Evolutionary conservation across 2,329 filamentous ascomycete species (phyloP), one percentile per base, ranked within the genome.

Genomic region (Ophiocordyceps sinensis): DNA sequence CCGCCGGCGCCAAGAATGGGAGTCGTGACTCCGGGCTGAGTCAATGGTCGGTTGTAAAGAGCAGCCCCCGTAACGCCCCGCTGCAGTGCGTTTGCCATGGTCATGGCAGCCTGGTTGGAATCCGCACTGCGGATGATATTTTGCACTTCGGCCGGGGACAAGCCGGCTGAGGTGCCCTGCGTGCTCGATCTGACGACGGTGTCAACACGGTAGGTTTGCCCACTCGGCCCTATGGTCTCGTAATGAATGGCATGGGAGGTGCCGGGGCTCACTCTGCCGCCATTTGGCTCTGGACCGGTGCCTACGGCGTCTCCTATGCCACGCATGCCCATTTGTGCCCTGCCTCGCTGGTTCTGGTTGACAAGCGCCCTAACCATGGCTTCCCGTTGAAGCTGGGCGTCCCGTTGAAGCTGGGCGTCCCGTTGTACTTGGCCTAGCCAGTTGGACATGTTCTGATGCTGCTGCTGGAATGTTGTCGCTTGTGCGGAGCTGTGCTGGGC

Each of bases 11-110:
- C 55, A 40, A 61, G 53, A 13, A 60, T 51, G 3, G 68, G 62
- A 6, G 63, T 63, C 2, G 66, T 67, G 23, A 66, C 61, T 13
- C 65, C 67, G 14, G 65, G 62, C 31, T 61, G 61, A 7, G 48
- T 49, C 39, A 58, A 38, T 5, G 53, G 44, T 2, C 60, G 56
- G n/a, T 44, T 52, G 38, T 60, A 55, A 39, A 69, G 50, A 5
- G 68, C 70, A 5, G 64, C 60, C 35, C 59, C 65, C 4, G 70
- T 70, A 30, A 66, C 61, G 48, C 66, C 73, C 41, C 70, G 62
- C 36, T 71, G 67, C 66, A 73, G 69, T 30, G 69, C 66, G 47
- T 62, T 66, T 5, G 66, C 60, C 59, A 70, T 66, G 6, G 66
- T 60, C 59, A 70, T 68, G 38, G 66, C 61, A 3, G 66, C 64